Base-by-base conservation (phyloP, 257 asterid species). In the Lantana camara region DNA sequence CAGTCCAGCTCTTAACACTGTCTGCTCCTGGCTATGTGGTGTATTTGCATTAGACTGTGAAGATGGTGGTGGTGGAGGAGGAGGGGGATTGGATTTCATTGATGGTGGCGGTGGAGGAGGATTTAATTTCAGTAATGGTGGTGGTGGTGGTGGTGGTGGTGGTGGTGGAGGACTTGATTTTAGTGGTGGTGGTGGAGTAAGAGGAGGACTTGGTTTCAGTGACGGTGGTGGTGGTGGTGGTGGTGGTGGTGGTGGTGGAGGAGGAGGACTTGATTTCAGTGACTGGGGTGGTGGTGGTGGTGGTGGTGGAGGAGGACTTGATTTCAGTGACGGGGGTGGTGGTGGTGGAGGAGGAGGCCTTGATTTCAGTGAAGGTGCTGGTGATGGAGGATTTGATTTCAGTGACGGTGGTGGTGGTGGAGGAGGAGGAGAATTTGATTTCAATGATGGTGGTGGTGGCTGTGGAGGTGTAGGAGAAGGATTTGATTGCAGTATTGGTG, bases 191-290 rank as follows among this genome's bases (percentile, higher is more conserved):
- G 41, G 49, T 14, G 21, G 69, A 7, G 35, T 30, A 30, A 7
- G 40, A 35, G 40, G 22, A 16, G 68, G 21, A 52, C 45, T 51
- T 50, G 69, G 62, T 32, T 17, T 70, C 40, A n/a, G 13, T 19
- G 68, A 47, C 9, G 71, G 71, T 21, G 50, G 55, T 8, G 66
- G 73, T 4, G 75, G 57, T 10, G 76, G 67, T 0, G 66, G 73
- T 4, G 75, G 57, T 10, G 76, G 67, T 0, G 63, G 52, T 11
- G 61, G 67, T 20, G 75, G 63, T 41, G 46, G 57, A 19, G 60
- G 24, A 24, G 40, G 24, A 17, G 69, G 22, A 47, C 30, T 46
- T 45, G 68, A 63, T 27, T 12, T 71, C 53, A 11, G 14, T 20
- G 66, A 46, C 8, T 66, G 71, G 21, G 50, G 64, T 8, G 62